A percentile compares a stretch with the other conserved stretches of the same genome.
Evolutionary conservation across 371 early-diverging fungal species (phyloP).

Genomic region (Sporodiniella umbellata): DNA sequence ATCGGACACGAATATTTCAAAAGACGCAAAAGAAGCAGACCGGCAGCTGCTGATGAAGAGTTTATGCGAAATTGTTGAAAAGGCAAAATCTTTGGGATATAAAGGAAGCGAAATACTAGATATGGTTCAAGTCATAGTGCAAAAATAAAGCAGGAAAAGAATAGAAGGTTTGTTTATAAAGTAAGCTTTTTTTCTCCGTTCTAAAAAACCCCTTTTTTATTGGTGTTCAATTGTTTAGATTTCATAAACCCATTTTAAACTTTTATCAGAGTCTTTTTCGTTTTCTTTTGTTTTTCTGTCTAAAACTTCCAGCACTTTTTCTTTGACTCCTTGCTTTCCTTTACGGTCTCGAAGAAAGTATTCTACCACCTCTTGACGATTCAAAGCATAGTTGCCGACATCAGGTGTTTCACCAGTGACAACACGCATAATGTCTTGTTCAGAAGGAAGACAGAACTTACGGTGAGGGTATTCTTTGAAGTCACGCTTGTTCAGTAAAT

Average conservation of each 20-base stretch:
- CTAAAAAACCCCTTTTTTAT: no score
- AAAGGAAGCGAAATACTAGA: constrained; percentile 32
- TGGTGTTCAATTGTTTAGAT: no score
- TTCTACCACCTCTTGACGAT: constrained; percentile 64
- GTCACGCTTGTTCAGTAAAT: constrained; percentile 34
- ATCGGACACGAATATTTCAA: constrained; percentile 9
- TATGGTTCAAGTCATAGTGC: constrained; percentile 35
- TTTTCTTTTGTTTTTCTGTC: constrained; percentile 54
- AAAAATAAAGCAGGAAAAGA: no score
- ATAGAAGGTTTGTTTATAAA: no score
- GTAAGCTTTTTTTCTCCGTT: no score
- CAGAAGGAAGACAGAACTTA: constrained; percentile 78
- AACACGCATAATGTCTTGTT: constrained; percentile 69
- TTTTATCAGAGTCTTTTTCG: constrained; percentile 27
- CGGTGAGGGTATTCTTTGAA: constrained; percentile 72
- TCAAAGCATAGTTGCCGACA: constrained; percentile 54
- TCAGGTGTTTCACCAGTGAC: constrained; percentile 66
- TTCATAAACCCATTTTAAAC: constrained; percentile 49
- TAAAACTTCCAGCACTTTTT: constrained; percentile 70
- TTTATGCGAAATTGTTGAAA: constrained; percentile 33
- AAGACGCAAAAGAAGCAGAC: constrained; percentile 31
- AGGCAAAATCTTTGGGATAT: constrained; percentile 34
- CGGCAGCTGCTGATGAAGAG: constrained; percentile 33
- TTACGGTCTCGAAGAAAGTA: constrained; percentile 60
- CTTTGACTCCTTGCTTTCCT: constrained; percentile 67